Percentiles rank a stretch among this genome's conserved stretches.
Evolutionary conservation across 495 filamentous ascomycete genomes (phyloP).

Genomic region (Hypoxylon lienhwacheense): DNA sequence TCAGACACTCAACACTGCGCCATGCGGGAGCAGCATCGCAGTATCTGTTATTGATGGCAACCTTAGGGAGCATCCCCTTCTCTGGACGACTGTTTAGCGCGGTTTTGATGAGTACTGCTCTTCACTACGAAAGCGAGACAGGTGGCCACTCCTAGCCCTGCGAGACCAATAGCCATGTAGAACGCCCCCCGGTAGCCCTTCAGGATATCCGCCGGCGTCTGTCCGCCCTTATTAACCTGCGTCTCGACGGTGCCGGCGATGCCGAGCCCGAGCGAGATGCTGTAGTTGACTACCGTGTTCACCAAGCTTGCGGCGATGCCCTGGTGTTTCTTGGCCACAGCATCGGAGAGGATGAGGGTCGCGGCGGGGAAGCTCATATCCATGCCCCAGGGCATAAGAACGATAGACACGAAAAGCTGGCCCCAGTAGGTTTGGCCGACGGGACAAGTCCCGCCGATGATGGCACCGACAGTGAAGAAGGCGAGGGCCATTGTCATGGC

Average conservation of each 20-base stretch:
- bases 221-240: conserved; percentile 41
- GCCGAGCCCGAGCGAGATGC: conserved; percentile 50
- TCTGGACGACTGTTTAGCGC: neutral
- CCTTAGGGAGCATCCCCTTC: conserved; percentile 15
- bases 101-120: conserved; percentile 11
- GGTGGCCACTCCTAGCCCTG: conserved; percentile 32
- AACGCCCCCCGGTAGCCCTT: conserved; percentile 43
- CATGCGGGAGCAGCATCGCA: no score
- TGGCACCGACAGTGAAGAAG: conserved; percentile 50
- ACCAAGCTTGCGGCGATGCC: conserved; percentile 50
- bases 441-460: conserved; percentile 52
- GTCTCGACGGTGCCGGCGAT: conserved; percentile 52
- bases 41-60: no score
- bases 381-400: conserved; percentile 60
- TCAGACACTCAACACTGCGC: no score
- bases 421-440: conserved; percentile 51
- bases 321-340: conserved; percentile 46
- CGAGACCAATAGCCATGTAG: conserved; percentile 41
- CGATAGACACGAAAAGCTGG: conserved; percentile 48
- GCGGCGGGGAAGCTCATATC: conserved; percentile 48
- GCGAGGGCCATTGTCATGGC: conserved; percentile 56
- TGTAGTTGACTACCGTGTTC: conserved; percentile 50
- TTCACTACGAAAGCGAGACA: conserved; percentile 26
- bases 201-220: conserved; percentile 35
- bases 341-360: conserved; percentile 46